Conservation (phyloP, 306 rosid species). For the Rosa chinensis region DNA sequence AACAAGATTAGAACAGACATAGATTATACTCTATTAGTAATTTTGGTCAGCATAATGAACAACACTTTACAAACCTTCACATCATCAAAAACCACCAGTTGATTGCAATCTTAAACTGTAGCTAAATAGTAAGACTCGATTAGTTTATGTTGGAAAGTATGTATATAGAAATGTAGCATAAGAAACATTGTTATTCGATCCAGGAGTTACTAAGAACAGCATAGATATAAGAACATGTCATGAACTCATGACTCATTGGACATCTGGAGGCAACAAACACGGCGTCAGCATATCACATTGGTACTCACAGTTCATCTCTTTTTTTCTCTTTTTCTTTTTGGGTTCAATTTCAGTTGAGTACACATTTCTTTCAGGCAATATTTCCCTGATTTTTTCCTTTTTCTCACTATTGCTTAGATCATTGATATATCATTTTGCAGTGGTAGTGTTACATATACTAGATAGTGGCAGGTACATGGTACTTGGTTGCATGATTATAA, state of each 20-base stretch:
- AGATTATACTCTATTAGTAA: background rate
- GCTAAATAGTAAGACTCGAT: background rate
- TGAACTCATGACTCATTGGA: background rate
- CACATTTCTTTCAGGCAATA: background rate
- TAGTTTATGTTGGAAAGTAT: background rate
- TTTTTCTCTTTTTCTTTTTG: background rate
- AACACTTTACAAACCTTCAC: background rate
- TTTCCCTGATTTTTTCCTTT: background rate
- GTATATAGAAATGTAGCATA: background rate
- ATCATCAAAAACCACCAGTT: background rate
- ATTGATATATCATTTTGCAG: no score
- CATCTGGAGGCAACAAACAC: constrained; percentile 16
- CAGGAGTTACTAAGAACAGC: background rate
- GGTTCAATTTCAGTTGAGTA: background rate
- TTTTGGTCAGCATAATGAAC: background rate
- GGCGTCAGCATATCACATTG: background rate
- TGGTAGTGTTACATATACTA: background rate
- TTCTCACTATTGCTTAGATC: background rate
- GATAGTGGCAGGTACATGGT: background rate
- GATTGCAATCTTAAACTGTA: background rate
- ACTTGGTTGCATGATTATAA: background rate
- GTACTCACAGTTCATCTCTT: background rate
- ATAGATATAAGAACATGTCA: background rate
- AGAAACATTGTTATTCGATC: background rate
- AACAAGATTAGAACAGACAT: background rate